Conservation (phyloP, 2,329 filamentous ascomycete genomes). For the Penicillium sp. region DNA sequence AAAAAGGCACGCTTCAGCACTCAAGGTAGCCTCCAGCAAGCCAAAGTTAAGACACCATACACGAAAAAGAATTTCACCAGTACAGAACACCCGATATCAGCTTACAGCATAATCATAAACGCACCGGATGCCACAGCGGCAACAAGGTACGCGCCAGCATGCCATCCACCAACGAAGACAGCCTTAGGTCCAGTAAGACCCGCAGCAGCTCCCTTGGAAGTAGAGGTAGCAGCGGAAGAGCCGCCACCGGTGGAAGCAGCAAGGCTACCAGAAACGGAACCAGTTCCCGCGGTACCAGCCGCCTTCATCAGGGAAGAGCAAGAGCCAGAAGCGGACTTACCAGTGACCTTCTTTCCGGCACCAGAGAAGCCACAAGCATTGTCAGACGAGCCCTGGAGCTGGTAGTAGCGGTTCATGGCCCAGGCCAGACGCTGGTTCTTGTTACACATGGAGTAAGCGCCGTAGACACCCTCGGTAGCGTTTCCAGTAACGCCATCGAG, state of each 20-base stretch:
- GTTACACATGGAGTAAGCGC: slow-evolving; percentile 50
- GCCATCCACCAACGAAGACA: slow-evolving; percentile 40
- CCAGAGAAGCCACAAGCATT: slow-evolving; percentile 48
- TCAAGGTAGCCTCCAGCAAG: not conserved
- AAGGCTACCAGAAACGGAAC: slow-evolving; percentile 39
- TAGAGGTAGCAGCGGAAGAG: slow-evolving; percentile 17
- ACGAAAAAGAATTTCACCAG: not conserved
- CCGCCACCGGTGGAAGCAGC: slow-evolving; percentile 23
- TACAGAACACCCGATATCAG: not conserved
- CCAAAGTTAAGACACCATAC: slow-evolving; percentile 2
- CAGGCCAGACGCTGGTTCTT: slow-evolving; percentile 46
- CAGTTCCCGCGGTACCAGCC: slow-evolving; percentile 41
- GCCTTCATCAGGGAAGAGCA: slow-evolving; percentile 28
- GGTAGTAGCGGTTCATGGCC: slow-evolving; percentile 49
- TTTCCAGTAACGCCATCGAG: slow-evolving; percentile 44
- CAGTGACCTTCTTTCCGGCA: slow-evolving; percentile 37
- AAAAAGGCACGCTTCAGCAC: slow-evolving; percentile 3
- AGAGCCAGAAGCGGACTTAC: slow-evolving; percentile 16
- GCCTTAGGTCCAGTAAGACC: slow-evolving; percentile 30
- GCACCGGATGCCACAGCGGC: slow-evolving; percentile 44
- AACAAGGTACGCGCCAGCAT: slow-evolving; percentile 45
- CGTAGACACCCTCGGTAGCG: slow-evolving; percentile 43
- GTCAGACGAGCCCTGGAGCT: slow-evolving; percentile 34
- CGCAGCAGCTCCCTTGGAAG: slow-evolving; percentile 35
- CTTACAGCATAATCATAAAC: slow-evolving; percentile 50